Conservation (phyloP, 768 basidiomycete genomes). For the Russula brevipes region DNA sequence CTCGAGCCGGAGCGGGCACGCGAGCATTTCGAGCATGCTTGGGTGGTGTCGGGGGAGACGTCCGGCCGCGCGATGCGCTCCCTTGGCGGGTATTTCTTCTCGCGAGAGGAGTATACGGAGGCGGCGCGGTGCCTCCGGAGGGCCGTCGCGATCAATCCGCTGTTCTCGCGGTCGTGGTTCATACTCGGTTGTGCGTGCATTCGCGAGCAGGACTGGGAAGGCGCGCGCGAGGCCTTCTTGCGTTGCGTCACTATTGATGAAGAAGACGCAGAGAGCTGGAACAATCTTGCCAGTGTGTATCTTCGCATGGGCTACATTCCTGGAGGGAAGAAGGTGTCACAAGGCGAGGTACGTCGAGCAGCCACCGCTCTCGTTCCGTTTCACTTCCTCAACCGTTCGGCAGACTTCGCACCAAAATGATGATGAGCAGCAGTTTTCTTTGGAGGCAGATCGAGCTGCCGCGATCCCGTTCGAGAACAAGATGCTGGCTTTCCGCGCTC, state of each 20-base stretch:
- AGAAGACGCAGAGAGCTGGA: conserved; percentile 98
- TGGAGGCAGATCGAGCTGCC: conserved; percentile 17
- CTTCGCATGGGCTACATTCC: conserved; percentile 61
- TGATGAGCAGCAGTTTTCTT: neutral
- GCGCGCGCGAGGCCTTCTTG: conserved; percentile 75
- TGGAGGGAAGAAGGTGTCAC: conserved; percentile 29
- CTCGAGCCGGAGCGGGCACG: conserved; percentile 68
- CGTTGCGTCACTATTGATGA: conserved; percentile 89
- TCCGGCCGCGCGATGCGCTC: conserved; percentile 91
- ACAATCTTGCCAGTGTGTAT: conserved; percentile 92
- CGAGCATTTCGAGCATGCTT: conserved; percentile 76
- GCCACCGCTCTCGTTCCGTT: neutral
- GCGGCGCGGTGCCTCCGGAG: conserved; percentile 62
- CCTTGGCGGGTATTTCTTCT: conserved; percentile 79
- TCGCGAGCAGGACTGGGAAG: conserved; percentile 77
- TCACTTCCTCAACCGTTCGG: neutral
- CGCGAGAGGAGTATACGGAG: conserved; percentile 54
- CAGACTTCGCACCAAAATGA: conserved; percentile 1
- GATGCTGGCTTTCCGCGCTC: conserved; percentile 84
- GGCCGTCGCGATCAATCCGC: conserved; percentile 85
- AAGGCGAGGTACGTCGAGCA: conserved; percentile 29
- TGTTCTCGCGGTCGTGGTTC: conserved; percentile 89
- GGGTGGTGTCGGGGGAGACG: conserved; percentile 71
- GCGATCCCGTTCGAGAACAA: conserved; percentile 67
- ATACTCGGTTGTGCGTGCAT: conserved; percentile 89